Base-by-base conservation (phyloP, 345 rosid species). In the Isatis tinctoria region DNA sequence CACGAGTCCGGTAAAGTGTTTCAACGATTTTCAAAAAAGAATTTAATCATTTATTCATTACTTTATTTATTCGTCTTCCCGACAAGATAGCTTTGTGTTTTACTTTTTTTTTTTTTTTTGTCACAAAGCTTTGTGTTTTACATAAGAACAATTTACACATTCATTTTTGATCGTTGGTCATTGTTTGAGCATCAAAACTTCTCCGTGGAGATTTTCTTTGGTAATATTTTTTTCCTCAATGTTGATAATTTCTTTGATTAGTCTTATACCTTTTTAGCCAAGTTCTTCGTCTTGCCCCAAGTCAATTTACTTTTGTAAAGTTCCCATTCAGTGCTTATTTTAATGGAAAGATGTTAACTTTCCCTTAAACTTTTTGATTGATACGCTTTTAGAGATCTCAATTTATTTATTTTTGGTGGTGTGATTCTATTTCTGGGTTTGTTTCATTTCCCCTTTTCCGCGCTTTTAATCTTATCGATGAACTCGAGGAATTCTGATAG, bases 261-360 rank as follows among this genome's bases (percentile, higher is more conserved):
- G n/a, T 54, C 1, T 12, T 18, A 18, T 3, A 60, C 2, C 27
- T n/a, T 72, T 37, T 36, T 52, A 27, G 20, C 33, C 11, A 41
- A 41, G 27, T 32, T 53, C 65, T 20, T 45, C 44, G 10, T 56
- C 14, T 33, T 56, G 39, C 59, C 56, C 59, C 6, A 56, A 65
- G n/a, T 65, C 27, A 30, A 11, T 54, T 8, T 9, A n/a, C 24
- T 37, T 74, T 57, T 37, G 20, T 10, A 11, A 74, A 45, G 51
- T 74, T 66, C 1, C 1, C 6, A 57, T 56, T 72, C 56, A 54
- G 17, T 43, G 22, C 10, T n/a, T 58, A 1, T 60, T 67, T 17
- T 67, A 67, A 59, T 74, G 62, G 32, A 59, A 74, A 74, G 51
- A 48, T 47, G 22, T 51, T 27, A 4, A 52, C 76, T 35, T 35